These are phyloP conservation scores for Saturnispora serradocipensis DNA, from an alignment of 805 yeast species.

Conservation along the genomic window DNA sequence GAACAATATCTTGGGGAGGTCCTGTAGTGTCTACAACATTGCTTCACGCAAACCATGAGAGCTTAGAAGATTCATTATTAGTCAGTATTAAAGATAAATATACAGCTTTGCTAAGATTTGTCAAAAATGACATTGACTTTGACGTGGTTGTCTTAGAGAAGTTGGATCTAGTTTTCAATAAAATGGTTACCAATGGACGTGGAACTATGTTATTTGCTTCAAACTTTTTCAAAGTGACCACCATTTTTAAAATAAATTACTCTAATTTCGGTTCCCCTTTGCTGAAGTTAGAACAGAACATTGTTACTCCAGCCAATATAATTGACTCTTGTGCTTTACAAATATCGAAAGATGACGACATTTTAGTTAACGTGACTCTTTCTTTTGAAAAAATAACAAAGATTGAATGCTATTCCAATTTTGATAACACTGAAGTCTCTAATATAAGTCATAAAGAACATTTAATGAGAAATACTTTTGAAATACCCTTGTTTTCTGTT, in stretches of 20 bases:
- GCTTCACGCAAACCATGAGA: constrained; percentile 16
- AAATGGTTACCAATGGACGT: not conserved
- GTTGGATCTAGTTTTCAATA: not conserved
- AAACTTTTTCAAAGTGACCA: not conserved
- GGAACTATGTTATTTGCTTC: constrained; percentile 1
- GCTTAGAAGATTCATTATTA: constrained; percentile 23
- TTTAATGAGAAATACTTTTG: constrained; percentile 17
- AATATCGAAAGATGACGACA: not conserved
- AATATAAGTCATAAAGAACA: not conserved
- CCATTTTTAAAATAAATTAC: not conserved
- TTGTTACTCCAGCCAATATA: not conserved
- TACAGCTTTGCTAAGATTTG: constrained; percentile 16
- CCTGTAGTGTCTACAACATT: constrained; percentile 19
- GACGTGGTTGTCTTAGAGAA: constrained; percentile 5
- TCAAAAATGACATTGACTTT: constrained; percentile 3
- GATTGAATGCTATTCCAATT: constrained; percentile 3
- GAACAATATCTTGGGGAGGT: constrained; percentile 14
- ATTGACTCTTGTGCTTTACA: constrained; percentile 6
- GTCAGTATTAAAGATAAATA: not conserved
- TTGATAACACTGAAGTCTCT: not conserved
- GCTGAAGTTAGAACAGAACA: not conserved
- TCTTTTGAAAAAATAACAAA: constrained; percentile 5
- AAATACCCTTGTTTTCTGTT: constrained; percentile 22
- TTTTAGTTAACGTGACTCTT: constrained; percentile 1
- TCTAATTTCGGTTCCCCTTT: constrained; percentile 1